Conservation (phyloP, 2,329 filamentous ascomycete species). For the Xylaria sp. region DNA sequence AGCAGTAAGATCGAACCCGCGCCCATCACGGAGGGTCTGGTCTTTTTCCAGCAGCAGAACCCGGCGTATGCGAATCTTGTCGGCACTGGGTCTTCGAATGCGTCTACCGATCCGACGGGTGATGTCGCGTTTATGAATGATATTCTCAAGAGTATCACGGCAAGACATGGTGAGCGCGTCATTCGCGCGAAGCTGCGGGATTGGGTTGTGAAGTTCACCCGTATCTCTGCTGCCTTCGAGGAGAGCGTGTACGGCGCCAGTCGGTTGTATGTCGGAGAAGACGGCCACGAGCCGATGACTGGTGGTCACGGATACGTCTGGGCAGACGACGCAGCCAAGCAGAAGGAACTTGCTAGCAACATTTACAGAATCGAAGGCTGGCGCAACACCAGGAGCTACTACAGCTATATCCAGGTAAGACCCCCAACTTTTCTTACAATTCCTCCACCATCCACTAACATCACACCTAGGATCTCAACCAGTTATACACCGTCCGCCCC, state of each 20-base stretch:
- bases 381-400: constrained; percentile 92
- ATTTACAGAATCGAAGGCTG: constrained; percentile 93
- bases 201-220: constrained; percentile 91
- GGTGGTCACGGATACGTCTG: constrained; percentile 92
- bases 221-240: constrained; percentile 89
- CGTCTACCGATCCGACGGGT: constrained; percentile 64
- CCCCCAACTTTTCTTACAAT: not conserved
- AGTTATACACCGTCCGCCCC: constrained; percentile 59
- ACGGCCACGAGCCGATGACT: constrained; percentile 57
- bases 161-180: constrained; percentile 81
- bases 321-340: constrained; percentile 74
- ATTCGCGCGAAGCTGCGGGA: constrained; percentile 89
- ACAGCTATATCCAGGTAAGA: constrained; percentile 80
- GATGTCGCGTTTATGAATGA: constrained; percentile 86
- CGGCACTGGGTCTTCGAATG: constrained; percentile 30
- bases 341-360: constrained; percentile 83
- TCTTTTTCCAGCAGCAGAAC: constrained; percentile 82
- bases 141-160: constrained; percentile 74
- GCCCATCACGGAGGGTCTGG: constrained; percentile 73
- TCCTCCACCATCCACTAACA: constrained; percentile 19
- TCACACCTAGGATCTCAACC: constrained; percentile 54
- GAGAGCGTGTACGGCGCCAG: constrained; percentile 92
- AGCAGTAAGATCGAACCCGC: constrained; percentile 80
- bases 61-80: constrained; percentile 49
- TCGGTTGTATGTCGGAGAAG: constrained; percentile 76